phyloP scores from a whole-genome alignment of 2,329 filamentous ascomycete genomes.

The Plenodomus tracheiphilus region DNA sequence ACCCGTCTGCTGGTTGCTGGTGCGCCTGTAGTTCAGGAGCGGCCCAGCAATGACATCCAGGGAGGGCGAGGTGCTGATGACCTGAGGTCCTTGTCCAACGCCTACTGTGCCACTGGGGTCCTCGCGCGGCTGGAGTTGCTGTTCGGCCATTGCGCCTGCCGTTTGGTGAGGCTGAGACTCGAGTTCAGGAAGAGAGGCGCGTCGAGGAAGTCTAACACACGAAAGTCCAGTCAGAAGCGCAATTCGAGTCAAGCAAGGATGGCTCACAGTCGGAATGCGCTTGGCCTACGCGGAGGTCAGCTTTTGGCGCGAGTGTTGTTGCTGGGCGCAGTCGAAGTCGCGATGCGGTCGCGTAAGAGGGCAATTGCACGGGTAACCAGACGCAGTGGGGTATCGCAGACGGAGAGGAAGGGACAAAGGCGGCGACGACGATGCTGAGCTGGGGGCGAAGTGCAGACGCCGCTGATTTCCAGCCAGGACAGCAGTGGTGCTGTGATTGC shows the following conservation, averaged over 20 bases:
- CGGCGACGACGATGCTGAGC: conserved; percentile 3
- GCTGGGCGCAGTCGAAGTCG: conserved; percentile 3
- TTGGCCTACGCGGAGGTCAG: background rate
- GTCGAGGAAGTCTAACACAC: conserved; percentile 5
- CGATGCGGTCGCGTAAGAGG: conserved; percentile 1
- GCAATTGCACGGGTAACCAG: conserved; percentile 1
- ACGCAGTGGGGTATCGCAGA: conserved; percentile 1
- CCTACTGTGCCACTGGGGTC: conserved; percentile 37
- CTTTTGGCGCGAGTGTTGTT: conserved; percentile 5
- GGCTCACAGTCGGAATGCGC: background rate
- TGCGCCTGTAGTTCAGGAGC: conserved; percentile 76
- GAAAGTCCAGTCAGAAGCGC: conserved; percentile 12
- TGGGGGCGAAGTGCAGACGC: conserved; percentile 6
- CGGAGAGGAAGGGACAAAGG: conserved; percentile 1
- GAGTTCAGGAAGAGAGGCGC: background rate
- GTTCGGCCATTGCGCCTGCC: conserved; percentile 6
- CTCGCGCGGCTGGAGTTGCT: conserved; percentile 14
- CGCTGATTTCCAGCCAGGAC: conserved; percentile 8
- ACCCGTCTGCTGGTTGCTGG: conserved; percentile 58
- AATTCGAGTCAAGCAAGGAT: conserved; percentile 7
- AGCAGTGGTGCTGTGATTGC: conserved; percentile 19
- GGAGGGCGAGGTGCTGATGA: conserved; percentile 45
- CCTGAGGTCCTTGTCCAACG: conserved; percentile 49
- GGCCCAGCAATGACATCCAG: conserved; percentile 71
- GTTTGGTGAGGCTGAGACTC: background rate